Percentiles rank a stretch among this genome's conserved stretches.
phyloP scores from a whole-genome alignment of 768 basidiomycete species.

The Pholiota microspora region DNA sequence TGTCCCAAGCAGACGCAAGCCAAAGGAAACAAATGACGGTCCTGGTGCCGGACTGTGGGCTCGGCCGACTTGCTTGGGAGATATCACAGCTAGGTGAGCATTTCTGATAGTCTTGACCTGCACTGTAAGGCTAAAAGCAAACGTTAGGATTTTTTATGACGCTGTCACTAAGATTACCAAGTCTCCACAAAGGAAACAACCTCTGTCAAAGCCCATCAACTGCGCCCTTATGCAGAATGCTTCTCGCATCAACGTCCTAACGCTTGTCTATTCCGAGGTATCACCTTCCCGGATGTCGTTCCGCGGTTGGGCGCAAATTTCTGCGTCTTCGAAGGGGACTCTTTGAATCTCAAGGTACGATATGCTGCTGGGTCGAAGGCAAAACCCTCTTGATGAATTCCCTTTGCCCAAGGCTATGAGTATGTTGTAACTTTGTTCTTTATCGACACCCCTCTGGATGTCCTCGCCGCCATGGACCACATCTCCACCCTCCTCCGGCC shows the following conservation, averaged over 20 bases:
- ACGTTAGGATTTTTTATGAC: constrained; percentile 68
- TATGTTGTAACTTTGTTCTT: constrained; percentile 66
- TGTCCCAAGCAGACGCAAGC: constrained; percentile 28
- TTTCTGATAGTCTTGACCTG: background rate
- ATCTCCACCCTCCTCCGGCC: constrained; percentile 56
- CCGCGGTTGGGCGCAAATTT: constrained; percentile 47
- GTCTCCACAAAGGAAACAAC: constrained; percentile 46
- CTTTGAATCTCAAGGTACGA: constrained; percentile 38
- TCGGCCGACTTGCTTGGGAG: constrained; percentile 69
- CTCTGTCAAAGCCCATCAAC: constrained; percentile 40
- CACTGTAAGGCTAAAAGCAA: constrained; percentile 44
- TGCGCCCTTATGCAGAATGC: constrained; percentile 66
- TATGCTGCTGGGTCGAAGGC: constrained; percentile 4
- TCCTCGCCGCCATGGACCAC: constrained; percentile 51
- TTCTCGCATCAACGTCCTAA: constrained; percentile 64
- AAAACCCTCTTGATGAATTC: too few species aligned
- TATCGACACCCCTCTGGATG: constrained; percentile 60
- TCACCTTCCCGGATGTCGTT: constrained; percentile 60
- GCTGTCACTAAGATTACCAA: constrained; percentile 55
- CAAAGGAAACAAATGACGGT: constrained; percentile 38
- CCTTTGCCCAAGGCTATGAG: constrained; percentile 57
- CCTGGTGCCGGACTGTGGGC: constrained; percentile 63
- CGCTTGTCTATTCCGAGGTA: constrained; percentile 46
- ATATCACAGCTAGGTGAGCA: constrained; percentile 54
- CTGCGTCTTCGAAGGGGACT: constrained; percentile 55